phyloP scores from a whole-genome alignment of 306 rosid genomes.

The Castanea sativa region DNA sequence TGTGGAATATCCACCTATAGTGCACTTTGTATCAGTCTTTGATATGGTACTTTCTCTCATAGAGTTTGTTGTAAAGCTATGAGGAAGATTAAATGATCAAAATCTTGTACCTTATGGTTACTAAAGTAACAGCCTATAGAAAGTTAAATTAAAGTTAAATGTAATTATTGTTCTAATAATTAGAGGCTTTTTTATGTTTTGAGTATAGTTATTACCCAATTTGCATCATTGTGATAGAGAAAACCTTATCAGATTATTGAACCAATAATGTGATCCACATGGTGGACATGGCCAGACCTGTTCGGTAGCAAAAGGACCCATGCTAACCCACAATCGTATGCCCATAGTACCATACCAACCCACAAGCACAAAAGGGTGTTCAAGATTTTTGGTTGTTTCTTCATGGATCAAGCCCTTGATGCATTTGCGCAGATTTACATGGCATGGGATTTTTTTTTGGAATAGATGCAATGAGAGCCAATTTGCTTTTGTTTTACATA shows the following conservation, averaged over 20 bases:
- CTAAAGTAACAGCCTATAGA: neutral
- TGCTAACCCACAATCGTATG: neutral
- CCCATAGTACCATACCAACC: neutral
- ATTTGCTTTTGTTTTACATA: neutral
- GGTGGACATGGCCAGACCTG: slow-evolving; percentile 20
- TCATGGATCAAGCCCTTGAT: slow-evolving; percentile 7
- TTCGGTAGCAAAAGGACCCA: neutral
- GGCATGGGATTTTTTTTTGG: slow-evolving; percentile 21
- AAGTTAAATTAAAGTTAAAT: neutral
- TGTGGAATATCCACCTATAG: slow-evolving; percentile 30
- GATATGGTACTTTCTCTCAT: slow-evolving; percentile 3
- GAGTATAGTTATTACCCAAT: neutral
- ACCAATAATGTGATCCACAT: slow-evolving; percentile 30
- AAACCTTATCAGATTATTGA: neutral
- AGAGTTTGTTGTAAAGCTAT: neutral
- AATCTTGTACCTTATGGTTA: neutral
- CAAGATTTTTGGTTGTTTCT: slow-evolving; percentile 30
- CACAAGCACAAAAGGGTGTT: slow-evolving; percentile 16
- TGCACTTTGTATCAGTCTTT: slow-evolving; percentile 23
- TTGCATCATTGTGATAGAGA: slow-evolving; percentile 1
- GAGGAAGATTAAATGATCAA: neutral
- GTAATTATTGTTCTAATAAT: slow-evolving; percentile 1
- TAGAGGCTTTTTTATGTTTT: neutral
- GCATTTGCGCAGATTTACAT: slow-evolving; percentile 20
- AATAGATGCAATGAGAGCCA: neutral